Percentiles rank a stretch among this genome's conserved stretches.
Evolutionary conservation across 306 rosid genomes (phyloP).

Genomic region (Rosa lucieae): DNA sequence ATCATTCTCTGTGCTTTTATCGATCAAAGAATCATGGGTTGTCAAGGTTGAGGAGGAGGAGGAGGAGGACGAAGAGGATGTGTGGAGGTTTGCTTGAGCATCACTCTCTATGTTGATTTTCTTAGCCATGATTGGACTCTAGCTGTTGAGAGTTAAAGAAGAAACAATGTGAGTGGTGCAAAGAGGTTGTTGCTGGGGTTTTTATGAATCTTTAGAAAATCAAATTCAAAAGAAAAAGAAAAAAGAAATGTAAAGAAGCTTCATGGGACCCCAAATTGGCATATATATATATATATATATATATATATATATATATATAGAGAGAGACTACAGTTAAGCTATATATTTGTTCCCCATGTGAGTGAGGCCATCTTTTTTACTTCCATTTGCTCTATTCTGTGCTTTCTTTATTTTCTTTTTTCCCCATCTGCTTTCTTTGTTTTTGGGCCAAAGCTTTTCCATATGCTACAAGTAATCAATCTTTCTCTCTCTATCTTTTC

Average conservation of each 20-base stretch:
- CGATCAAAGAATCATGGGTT: background rate
- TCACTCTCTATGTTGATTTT: conserved; percentile 55
- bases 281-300: conserved; percentile 21
- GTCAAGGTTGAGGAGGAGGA: conserved; percentile 24
- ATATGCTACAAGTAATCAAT: conserved; percentile 9
- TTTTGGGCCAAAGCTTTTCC: background rate
- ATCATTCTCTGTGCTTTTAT: background rate
- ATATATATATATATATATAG: conserved; percentile 21
- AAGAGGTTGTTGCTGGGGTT: conserved; percentile 33
- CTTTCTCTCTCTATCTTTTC: conserved; percentile 5
- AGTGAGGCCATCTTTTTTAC: conserved; percentile 31
- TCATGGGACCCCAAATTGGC: conserved; percentile 39
- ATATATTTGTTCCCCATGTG: conserved; percentile 51
- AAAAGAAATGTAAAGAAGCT: conserved; percentile 28
- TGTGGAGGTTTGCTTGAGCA: conserved; percentile 39
- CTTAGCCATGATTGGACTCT: conserved; percentile 31
- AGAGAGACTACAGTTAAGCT: conserved; percentile 45
- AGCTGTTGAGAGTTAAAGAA: conserved; percentile 33
- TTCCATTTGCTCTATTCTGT: background rate
- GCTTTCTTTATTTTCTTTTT: conserved; percentile 5
- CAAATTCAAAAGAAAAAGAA: conserved; percentile 18
- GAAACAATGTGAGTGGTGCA: conserved; percentile 38
- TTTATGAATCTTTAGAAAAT: conserved; percentile 25
- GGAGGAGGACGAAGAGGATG: conserved; percentile 22
- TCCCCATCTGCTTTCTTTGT: conserved; percentile 1